Conservation (phyloP, 345 rosid species). For the Draba incana region DNA sequence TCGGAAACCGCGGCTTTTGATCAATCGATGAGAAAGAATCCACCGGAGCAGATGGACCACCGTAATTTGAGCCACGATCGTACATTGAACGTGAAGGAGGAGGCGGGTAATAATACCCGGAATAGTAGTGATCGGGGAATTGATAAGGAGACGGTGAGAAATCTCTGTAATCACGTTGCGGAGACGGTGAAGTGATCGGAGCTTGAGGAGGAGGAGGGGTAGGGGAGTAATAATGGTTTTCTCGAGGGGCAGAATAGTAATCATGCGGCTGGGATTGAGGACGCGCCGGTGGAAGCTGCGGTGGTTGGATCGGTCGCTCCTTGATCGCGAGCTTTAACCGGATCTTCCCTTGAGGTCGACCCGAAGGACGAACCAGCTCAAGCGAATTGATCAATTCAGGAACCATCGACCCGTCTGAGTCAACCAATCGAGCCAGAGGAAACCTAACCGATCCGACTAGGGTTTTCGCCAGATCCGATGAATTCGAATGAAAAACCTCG, state of each 20-base stretch:
- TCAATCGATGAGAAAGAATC: slow-evolving; percentile 48
- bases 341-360: slow-evolving; percentile 66
- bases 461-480: slow-evolving; percentile 55
- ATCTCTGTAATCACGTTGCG: slow-evolving; percentile 50
- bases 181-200: slow-evolving; percentile 32
- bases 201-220: slow-evolving; percentile 47
- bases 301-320: slow-evolving; percentile 48
- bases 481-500: slow-evolving; percentile 56
- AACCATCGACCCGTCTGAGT: slow-evolving; percentile 42
- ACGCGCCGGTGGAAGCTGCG: slow-evolving; percentile 47
- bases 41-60: slow-evolving; percentile 57
- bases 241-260: slow-evolving; percentile 49
- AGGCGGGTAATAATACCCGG: slow-evolving; percentile 47
- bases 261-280: slow-evolving; percentile 42
- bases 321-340: slow-evolving; percentile 51
- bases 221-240: slow-evolving; percentile 49
- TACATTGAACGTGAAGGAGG: slow-evolving; percentile 56
- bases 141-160: slow-evolving; percentile 45
- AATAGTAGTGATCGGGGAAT: slow-evolving; percentile 45
- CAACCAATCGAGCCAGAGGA: slow-evolving; percentile 51
- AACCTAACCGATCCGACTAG: slow-evolving; percentile 64
- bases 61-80: slow-evolving; percentile 45
- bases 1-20: slow-evolving; percentile 44
- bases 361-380: slow-evolving; percentile 65
- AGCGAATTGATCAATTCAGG: slow-evolving; percentile 43